Conservation (phyloP, 768 basidiomycete genomes). For the Cantharellus anzutake region DNA sequence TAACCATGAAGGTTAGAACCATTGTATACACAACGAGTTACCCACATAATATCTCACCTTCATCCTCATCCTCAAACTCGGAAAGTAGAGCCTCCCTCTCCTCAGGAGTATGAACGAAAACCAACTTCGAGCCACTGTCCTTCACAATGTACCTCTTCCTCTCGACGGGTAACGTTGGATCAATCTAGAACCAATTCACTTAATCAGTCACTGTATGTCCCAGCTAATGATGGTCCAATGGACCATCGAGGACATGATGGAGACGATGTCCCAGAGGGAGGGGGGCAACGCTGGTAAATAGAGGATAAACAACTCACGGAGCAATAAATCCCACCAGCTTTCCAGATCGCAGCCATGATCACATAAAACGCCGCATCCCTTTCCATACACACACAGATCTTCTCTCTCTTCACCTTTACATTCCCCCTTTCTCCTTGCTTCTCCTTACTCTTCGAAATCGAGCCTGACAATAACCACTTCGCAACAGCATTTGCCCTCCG, state of each 20-base stretch:
- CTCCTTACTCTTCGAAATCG: not conserved
- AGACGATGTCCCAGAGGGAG: no score
- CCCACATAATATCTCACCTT: not conserved
- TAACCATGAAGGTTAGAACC: no score
- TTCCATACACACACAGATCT: conserved; percentile 28
- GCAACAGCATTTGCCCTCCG: not conserved
- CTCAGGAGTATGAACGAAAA: not conserved
- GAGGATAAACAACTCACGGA: conserved; percentile 18
- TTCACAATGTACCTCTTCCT: conserved; percentile 27
- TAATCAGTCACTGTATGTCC: not conserved
- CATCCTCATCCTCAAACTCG: not conserved
- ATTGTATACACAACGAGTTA: no score
- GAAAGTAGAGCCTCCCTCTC: not conserved
- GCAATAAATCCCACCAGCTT: conserved; percentile 33
- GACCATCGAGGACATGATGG: no score
- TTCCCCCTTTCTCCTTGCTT: not conserved
- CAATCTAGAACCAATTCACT: conserved; percentile 21
- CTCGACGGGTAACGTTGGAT: conserved; percentile 29
- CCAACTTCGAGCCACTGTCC: conserved; percentile 16
- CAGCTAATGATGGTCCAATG: no score
- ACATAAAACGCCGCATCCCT: conserved; percentile 26
- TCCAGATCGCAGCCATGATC: conserved; percentile 26
- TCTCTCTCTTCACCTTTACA: conserved; percentile 22
- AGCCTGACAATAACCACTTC: not conserved
- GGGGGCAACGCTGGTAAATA: no score